Evolutionary conservation across 2,329 filamentous ascomycete genomes (phyloP), one percentile per base, ranked within the genome.

Genomic region (Arthrocladium fulminans): DNA sequence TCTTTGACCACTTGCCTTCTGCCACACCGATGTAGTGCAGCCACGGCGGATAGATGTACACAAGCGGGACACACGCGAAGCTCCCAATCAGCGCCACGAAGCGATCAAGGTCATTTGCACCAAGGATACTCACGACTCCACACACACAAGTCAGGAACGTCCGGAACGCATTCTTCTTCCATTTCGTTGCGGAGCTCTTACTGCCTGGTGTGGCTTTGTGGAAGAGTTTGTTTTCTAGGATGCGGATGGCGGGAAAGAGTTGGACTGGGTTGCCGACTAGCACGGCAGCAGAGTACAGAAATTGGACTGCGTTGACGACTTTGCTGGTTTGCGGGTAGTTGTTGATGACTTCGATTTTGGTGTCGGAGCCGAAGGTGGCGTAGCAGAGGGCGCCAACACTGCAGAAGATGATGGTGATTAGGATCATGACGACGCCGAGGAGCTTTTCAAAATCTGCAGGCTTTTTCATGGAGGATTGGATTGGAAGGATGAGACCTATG

Each of bases 251-350:
- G 0, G 84, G 84, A 67, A 86, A 88, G 39, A 87, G 73, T 64
- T 88, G 84, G 1, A 88, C 83, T 0, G 84, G 84, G 39, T 80
- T 81, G 27, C 83, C 83, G 4, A 81, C 80, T n/a, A 88, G 70
- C 6, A 88, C 81, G 1, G 84, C 84, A 20, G 86, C 63, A 3
- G 81, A 81, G 68, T 88, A 88, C 45, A 87, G 70, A 60, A 86
- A 82, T 58, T 88, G 84, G 6, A 88, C 81, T 0, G 79, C 78
- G 54, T 88, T 86, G 68, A 88, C 84, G n/a, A 87, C 71, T 48
- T 76, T 75, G 63, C 76, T 83, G 56, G 73, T 71, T 58, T 86
- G 83, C 0, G 84, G 84, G 59, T 81, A 86, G 64, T 87, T 87
- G 66, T 81, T 80, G 61, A 88, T 86, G 65, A 88, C 77, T 60